A percentile compares a stretch with the other conserved stretches of the same genome.
Evolutionary conservation across 345 rosid species (phyloP).

Genomic region (Citrus sp.): DNA sequence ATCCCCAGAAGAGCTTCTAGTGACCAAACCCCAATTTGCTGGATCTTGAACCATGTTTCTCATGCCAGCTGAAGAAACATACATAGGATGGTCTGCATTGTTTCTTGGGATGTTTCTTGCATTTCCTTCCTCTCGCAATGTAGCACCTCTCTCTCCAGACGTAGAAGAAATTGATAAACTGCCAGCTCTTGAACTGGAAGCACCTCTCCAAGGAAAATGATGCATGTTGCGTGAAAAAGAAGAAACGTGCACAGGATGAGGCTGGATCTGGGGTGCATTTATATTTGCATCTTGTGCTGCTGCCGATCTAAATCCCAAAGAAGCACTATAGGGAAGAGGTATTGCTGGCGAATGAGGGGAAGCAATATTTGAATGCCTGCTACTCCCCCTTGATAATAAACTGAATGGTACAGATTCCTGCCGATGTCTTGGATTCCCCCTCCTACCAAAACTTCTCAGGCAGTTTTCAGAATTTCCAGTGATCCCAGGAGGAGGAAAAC

Average conservation of each 20-base stretch:
- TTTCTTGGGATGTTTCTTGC: constrained; percentile 49
- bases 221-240: constrained; percentile 45
- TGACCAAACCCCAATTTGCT: constrained; percentile 52
- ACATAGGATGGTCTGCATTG: constrained; percentile 49
- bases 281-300: constrained; percentile 27
- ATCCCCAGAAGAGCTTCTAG: constrained; percentile 45
- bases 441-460: constrained; percentile 42
- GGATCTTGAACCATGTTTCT: constrained; percentile 63
- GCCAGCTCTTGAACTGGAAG: constrained; percentile 47
- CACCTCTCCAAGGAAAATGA: constrained; percentile 50
- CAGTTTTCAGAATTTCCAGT: constrained; percentile 34
- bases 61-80: constrained; percentile 42
- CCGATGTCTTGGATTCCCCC: constrained; percentile 46
- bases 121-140: constrained; percentile 42
- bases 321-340: constrained; percentile 38
- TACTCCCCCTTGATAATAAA: constrained; percentile 41
- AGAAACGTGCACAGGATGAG: constrained; percentile 42
- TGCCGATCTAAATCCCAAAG: constrained; percentile 44
- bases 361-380: constrained; percentile 35
- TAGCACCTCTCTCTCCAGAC: constrained; percentile 44
- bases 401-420: constrained; percentile 47
- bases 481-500: constrained; percentile 34
- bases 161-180: constrained; percentile 37
- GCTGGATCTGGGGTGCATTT: constrained; percentile 40
- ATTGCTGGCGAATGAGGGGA: constrained; percentile 38